A percentile compares a stretch with the other conserved stretches of the same genome.
These are phyloP conservation scores for Sclerotinia nivalis DNA, from an alignment of 2,329 filamentous ascomycete genomes.

Conservation along the genomic window DNA sequence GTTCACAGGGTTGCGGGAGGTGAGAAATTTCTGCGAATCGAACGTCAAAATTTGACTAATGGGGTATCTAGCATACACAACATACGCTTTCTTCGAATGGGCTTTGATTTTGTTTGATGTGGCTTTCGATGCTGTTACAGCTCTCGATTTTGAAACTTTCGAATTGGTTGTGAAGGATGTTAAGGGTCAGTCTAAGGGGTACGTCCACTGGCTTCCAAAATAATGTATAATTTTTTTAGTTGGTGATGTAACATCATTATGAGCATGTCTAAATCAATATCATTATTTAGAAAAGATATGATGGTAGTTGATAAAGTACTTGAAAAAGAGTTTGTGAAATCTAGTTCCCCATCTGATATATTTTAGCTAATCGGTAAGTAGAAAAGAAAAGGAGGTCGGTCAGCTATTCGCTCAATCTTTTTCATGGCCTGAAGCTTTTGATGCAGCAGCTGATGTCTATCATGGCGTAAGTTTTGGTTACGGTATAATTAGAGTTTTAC, in stretches of 20 bases:
- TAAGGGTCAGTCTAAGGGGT: conserved; percentile 93
- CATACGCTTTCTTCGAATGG: conserved; percentile 98
- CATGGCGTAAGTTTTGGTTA: conserved; percentile 67
- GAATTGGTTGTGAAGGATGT: conserved; percentile 87
- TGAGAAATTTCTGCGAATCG: conserved; percentile 48
- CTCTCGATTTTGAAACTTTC: conserved; percentile 85
- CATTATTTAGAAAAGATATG: conserved; percentile 44
- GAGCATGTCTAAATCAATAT: conserved; percentile 40
- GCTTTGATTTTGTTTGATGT: conserved; percentile 92
- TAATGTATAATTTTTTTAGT: conserved; percentile 59
- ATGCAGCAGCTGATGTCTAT: conserved; percentile 86
- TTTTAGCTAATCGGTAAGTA: conserved; percentile 44
- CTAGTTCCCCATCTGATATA: conserved; percentile 32
- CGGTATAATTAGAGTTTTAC: conserved; percentile 14
- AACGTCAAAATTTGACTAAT: conserved; percentile 4
- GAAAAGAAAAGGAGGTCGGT: conserved; percentile 73
- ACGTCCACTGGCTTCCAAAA: conserved; percentile 93
- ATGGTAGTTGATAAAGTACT: conserved; percentile 52
- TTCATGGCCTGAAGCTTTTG: conserved; percentile 71
- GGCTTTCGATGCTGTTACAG: conserved; percentile 92
- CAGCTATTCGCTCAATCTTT: conserved; percentile 72
- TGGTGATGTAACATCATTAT: conserved; percentile 33
- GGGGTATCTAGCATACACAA: conserved; percentile 76
- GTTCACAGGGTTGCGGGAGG: conserved; percentile 91
- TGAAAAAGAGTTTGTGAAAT: conserved; percentile 71